Base-by-base conservation (phyloP, 2,329 filamentous ascomycete species). In the Lomentospora prolificans region DNA sequence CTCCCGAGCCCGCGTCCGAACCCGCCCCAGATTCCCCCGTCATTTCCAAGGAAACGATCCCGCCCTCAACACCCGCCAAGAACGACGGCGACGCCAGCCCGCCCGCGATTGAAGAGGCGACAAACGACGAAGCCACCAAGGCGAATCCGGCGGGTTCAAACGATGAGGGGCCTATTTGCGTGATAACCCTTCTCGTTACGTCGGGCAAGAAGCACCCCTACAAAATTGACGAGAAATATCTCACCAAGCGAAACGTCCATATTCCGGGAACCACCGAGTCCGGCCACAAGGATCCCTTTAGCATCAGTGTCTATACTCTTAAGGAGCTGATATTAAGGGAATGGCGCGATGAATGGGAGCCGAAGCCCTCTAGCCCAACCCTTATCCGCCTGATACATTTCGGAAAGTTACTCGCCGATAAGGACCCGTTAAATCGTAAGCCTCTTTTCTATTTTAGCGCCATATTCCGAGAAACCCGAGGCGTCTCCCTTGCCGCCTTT, bases 241-340 rank as follows among this genome's bases (percentile, higher is more conserved):
- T 97, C 55, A 77, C 78, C 55, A 90, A 91, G 70, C 82, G 90
- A 58, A 88, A 86, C 62, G 88, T 96, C 55, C 80, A 80, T 51
- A 81, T 94, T 1, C 86, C 89, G 19, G 85, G 85, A 30, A 71
- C 80, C 61, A 80, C 76, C 8, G 77, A 79, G 57, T 67, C 70
- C 25, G 84, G 82, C 30, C 76, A 71, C 59, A 78, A 81, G 60
- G 90, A 96, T 66, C 90, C 90, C 1, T 91, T 90, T 66, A 88
- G 86, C 66, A 90, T 97, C 71, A 95, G 89, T 62, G 86, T 96
- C 53, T 96, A 96, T 68, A 95, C 89, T 3, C 74, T 97, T 61
- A 96, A 96, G 71, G 90, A 96, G 72, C 75, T 96, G 65, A 96
- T 97, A 67, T 81, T 94, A 74, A 80, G 89, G 64, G 91, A 96